phyloP scores from a whole-genome alignment of 441 rosid species.

The Gossypium trilobum region DNA sequence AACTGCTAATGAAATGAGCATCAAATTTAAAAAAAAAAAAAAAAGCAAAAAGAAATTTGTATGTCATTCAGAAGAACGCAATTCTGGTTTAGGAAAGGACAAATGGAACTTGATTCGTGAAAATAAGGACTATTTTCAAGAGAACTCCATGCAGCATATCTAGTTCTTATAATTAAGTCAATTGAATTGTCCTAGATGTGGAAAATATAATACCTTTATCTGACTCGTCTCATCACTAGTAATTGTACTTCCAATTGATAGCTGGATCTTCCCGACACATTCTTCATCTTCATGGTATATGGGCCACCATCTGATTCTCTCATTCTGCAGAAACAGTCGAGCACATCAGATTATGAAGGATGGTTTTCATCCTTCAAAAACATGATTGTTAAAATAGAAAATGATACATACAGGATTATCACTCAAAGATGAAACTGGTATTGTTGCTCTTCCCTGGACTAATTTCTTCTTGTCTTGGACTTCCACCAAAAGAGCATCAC shows the following conservation, averaged over 20 bases:
- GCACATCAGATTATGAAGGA: not conserved
- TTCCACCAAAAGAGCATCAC: slow-evolving; percentile 72
- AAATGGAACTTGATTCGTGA: not conserved
- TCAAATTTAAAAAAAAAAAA: not conserved
- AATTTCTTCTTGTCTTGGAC: slow-evolving; percentile 65
- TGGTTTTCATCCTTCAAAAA: not conserved
- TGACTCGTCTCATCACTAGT: slow-evolving; percentile 59
- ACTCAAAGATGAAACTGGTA: slow-evolving; percentile 61
- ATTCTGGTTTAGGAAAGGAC: not conserved
- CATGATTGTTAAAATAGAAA: slow-evolving; percentile 14
- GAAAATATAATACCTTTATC: slow-evolving; percentile 48
- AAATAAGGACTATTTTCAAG: not conserved
- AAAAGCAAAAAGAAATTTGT: not conserved
- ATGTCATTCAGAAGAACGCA: not conserved
- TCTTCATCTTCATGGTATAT: slow-evolving; percentile 79
- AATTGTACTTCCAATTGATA: slow-evolving; percentile 58
- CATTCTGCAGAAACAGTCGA: slow-evolving; percentile 42
- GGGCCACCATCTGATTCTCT: slow-evolving; percentile 82
- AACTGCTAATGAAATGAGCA: not conserved
- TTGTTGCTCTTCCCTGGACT: slow-evolving; percentile 61
- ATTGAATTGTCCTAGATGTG: slow-evolving; percentile 8
- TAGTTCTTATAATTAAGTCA: not conserved
- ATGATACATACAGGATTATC: slow-evolving; percentile 57
- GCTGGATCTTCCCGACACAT: slow-evolving; percentile 95
- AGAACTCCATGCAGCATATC: slow-evolving; percentile 1